Conservation (phyloP, 1,284 basidiomycete genomes). For the Pseudozyma flocculosa region DNA sequence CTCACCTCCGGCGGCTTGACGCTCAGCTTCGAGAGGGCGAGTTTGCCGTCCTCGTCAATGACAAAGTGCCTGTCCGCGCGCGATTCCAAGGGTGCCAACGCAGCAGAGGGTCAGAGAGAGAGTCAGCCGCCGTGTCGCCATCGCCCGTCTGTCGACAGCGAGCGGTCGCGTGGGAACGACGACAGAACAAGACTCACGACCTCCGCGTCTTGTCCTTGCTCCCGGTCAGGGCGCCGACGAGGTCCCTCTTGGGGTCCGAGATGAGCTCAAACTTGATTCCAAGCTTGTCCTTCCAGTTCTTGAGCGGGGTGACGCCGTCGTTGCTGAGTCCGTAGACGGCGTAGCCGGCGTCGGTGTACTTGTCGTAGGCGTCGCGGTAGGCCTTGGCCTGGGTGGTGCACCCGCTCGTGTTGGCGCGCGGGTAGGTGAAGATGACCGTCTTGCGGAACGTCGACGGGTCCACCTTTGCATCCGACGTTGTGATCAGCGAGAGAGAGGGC, state of each 20-base stretch:
- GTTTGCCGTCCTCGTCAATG: constrained; percentile 33
- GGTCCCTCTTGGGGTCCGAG: constrained; percentile 76
- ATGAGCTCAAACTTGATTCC: constrained; percentile 78
- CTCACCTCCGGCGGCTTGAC: constrained; percentile 42
- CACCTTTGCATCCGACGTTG: constrained; percentile 1
- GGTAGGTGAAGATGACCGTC: constrained; percentile 38
- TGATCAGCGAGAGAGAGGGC: no score
- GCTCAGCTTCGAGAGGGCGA: constrained; percentile 27
- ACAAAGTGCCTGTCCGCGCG: constrained; percentile 43
- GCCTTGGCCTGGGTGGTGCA: constrained; percentile 49
- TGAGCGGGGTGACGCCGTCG: constrained; percentile 75
- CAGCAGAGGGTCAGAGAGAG: not conserved
- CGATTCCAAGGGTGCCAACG: not conserved
- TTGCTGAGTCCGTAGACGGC: constrained; percentile 82
- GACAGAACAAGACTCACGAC: constrained; percentile 20
- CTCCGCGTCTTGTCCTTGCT: constrained; percentile 68
- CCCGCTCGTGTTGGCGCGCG: constrained; percentile 42
- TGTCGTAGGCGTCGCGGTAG: constrained; percentile 73
- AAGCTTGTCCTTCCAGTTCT: constrained; percentile 63
- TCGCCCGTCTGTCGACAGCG: no score
- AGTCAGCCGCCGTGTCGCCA: not conserved
- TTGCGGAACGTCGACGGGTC: constrained; percentile 11
- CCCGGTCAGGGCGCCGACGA: constrained; percentile 80
- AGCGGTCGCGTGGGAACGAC: no score
- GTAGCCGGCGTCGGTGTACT: constrained; percentile 71